Evolutionary conservation across 192 early-diverging fungal species (phyloP).

Genomic region (Podila verticillata): DNA sequence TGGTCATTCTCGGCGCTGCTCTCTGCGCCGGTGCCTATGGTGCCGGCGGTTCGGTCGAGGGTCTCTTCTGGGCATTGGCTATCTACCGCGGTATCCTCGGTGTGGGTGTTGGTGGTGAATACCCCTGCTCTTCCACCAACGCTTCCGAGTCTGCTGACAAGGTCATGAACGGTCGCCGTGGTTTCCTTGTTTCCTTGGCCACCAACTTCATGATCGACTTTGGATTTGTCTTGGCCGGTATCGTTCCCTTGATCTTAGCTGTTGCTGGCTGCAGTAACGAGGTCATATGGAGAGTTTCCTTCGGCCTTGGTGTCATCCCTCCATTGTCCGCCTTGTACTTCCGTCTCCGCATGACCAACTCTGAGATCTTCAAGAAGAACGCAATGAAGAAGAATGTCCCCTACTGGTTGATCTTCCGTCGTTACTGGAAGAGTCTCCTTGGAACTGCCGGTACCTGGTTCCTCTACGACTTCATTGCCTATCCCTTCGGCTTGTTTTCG

Average conservation of each 20-base stretch:
- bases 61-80: constrained; percentile 55
- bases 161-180: constrained; percentile 30
- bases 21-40: constrained; percentile 52
- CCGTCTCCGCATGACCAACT: constrained; percentile 60
- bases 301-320: constrained; percentile 55
- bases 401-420: constrained; percentile 53
- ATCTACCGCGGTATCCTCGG: constrained; percentile 46
- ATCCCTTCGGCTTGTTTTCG: constrained; percentile 14
- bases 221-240: constrained; percentile 47
- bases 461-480: constrained; percentile 24
- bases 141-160: constrained; percentile 60
- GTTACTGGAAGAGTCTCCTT: constrained; percentile 58
- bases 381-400: constrained; percentile 56
- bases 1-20: constrained; percentile 57
- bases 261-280: constrained; percentile 51
- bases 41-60: constrained; percentile 16
- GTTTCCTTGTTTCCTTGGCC: constrained; percentile 49
- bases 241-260: constrained; percentile 53
- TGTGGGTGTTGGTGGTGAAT: constrained; percentile 57
- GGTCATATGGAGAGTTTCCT: constrained; percentile 57
- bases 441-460: constrained; percentile 41
- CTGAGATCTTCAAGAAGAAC: constrained; percentile 50
- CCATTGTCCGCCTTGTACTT: constrained; percentile 52
- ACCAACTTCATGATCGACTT: constrained; percentile 50
- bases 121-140: constrained; percentile 54